phyloP scores from a whole-genome alignment of 2,329 filamentous ascomycete species.

The Penicillium digitatum region DNA sequence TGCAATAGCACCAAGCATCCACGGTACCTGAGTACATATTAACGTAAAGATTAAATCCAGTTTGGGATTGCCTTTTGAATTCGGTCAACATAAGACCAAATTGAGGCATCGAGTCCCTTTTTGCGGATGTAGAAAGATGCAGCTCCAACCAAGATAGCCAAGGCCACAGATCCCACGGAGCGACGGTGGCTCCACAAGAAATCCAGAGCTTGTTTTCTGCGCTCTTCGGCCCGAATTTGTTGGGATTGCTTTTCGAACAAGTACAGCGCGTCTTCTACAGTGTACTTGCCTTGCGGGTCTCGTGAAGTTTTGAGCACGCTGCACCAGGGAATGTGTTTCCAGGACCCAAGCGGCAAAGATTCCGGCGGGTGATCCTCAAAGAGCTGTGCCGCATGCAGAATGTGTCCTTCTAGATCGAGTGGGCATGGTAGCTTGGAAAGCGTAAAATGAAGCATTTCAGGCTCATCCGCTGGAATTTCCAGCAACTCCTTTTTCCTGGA shows the following conservation, averaged over 20 bases:
- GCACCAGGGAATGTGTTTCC: constrained; percentile 66
- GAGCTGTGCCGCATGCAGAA: constrained; percentile 62
- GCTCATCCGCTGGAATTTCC: constrained; percentile 73
- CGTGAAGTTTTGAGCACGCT: constrained; percentile 85
- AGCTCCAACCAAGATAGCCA: constrained; percentile 64
- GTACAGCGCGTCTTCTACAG: constrained; percentile 60
- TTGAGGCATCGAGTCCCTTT: constrained; percentile 35
- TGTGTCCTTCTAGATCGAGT: constrained; percentile 74
- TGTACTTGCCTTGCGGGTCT: constrained; percentile 52
- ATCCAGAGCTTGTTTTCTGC: constrained; percentile 49
- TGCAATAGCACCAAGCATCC: background rate
- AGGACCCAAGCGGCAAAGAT: constrained; percentile 59
- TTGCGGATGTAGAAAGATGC: constrained; percentile 65
- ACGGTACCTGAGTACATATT: background rate
- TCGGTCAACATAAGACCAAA: constrained; percentile 33
- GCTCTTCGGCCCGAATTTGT: constrained; percentile 66
- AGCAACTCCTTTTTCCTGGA: constrained; percentile 79
- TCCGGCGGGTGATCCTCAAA: constrained; percentile 68
- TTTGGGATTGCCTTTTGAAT: constrained; percentile 25
- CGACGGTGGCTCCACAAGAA: constrained; percentile 62
- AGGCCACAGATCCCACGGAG: constrained; percentile 58
- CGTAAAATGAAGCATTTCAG: constrained; percentile 86
- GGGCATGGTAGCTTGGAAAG: constrained; percentile 81
- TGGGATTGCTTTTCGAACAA: constrained; percentile 68
- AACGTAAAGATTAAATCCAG: constrained; percentile 6